Conservation (phyloP, 2,329 filamentous ascomycete species). For the Colletotrichum eleusines region DNA sequence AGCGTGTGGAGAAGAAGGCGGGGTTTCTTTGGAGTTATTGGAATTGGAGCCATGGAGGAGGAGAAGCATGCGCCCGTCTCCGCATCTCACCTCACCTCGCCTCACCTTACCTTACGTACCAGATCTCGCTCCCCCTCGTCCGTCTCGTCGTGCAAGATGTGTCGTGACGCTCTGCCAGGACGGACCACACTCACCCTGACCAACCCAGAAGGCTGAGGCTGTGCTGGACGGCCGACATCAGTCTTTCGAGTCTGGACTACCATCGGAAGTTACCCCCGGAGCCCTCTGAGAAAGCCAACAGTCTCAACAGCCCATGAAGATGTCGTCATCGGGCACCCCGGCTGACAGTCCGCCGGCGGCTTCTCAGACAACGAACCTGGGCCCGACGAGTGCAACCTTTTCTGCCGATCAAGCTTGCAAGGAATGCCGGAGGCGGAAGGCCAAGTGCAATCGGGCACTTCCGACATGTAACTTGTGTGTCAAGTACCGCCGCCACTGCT, state of each 20-base stretch:
- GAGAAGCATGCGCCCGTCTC: conserved; percentile 10
- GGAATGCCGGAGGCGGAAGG: conserved; percentile 56
- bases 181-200: conserved; percentile 22
- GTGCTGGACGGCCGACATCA: background rate
- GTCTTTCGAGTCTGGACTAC: conserved; percentile 2
- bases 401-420: conserved; percentile 54
- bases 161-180: conserved; percentile 13
- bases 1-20: conserved; percentile 31
- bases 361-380: conserved; percentile 6
- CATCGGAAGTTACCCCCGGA: background rate
- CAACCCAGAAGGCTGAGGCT: background rate
- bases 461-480: conserved; percentile 56
- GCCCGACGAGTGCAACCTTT: conserved; percentile 38
- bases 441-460: conserved; percentile 53
- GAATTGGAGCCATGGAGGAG: conserved; percentile 4
- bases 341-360: conserved; percentile 11
- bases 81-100: conserved; percentile 17
- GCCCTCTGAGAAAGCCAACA: background rate
- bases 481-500: conserved; percentile 58
- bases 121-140: conserved; percentile 12
- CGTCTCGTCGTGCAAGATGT: conserved; percentile 3
- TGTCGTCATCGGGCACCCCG: conserved; percentile 23
- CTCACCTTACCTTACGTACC: conserved; percentile 9
- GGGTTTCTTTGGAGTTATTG: conserved; percentile 25
- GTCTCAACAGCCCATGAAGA: background rate